Percentiles rank a stretch among this genome's conserved stretches.
phyloP scores from a whole-genome alignment of 192 early-diverging fungal species.

The Umbelopsis sp. region DNA sequence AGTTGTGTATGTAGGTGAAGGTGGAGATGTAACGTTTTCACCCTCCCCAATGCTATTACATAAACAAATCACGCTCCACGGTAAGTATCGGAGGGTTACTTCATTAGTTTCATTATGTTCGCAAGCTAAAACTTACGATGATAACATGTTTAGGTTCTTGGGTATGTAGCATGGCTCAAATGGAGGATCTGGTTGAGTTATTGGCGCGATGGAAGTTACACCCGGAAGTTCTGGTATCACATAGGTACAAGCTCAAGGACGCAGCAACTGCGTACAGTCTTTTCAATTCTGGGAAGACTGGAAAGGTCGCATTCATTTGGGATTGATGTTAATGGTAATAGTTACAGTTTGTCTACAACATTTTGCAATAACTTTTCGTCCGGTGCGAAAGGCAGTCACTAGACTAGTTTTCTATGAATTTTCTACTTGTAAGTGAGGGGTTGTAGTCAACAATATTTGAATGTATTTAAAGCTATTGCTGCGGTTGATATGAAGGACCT shows the following conservation, averaged over 20 bases:
- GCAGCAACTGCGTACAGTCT: neutral
- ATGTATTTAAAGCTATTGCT: no score
- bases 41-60: constrained; percentile 16
- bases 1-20: constrained; percentile 18
- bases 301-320: constrained; percentile 20
- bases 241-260: constrained; percentile 5
- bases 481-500: no score
- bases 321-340: neutral
- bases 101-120: no score
- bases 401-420: no score
- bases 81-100: no score
- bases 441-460: no score
- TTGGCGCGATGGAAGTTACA: constrained; percentile 14
- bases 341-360: no score
- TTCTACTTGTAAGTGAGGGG: no score
- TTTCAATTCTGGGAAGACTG: constrained; percentile 15
- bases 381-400: no score
- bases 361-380: no score
- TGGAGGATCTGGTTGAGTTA: constrained; percentile 13
- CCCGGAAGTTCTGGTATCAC: constrained; percentile 2
- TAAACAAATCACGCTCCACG: constrained; percentile 16
- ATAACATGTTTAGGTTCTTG: neutral
- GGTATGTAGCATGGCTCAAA: constrained; percentile 18
- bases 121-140: no score
- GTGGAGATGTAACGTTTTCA: neutral